Conservation (phyloP, 495 filamentous ascomycete species). For the Opeltia flavorubescens region DNA sequence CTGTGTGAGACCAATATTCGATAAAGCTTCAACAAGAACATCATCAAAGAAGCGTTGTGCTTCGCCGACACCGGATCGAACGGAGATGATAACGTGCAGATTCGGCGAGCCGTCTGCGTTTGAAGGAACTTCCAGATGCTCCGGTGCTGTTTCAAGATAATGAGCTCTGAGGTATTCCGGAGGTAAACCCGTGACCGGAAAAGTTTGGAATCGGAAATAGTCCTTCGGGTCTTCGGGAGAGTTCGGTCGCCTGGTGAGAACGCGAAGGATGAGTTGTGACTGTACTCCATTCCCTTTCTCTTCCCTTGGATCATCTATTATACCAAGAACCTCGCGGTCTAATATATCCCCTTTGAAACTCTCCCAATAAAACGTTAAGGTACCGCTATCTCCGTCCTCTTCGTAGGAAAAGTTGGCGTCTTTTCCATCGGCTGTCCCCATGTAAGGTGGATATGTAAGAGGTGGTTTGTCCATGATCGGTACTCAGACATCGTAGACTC, state of each 20-base stretch:
- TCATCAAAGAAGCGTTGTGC: conserved; percentile 41
- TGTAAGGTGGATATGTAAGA: neutral
- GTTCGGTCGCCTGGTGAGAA: neutral
- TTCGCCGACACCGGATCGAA: conserved; percentile 50
- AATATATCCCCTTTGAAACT: conserved; percentile 1
- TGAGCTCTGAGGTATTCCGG: neutral
- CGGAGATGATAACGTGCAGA: conserved; percentile 61
- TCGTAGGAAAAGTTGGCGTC: conserved; percentile 2
- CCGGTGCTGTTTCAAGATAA: neutral
- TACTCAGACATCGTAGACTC: neutral
- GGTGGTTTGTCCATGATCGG: neutral
- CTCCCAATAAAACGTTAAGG: neutral
- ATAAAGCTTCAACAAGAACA: conserved; percentile 44
- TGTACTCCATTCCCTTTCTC: neutral
- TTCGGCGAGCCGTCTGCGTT: conserved; percentile 6
- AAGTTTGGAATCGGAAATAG: neutral
- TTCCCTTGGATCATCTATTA: neutral
- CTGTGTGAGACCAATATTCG: conserved; percentile 24
- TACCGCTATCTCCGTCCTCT: neutral
- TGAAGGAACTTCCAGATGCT: neutral
- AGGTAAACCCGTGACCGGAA: neutral
- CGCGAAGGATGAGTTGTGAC: conserved; percentile 5
- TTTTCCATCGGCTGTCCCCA: conserved; percentile 5
- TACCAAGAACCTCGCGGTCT: conserved; percentile 5
- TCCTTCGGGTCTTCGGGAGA: neutral